phyloP scores from a whole-genome alignment of 257 asterid genomes.

The Solanum chiquidenum region DNA sequence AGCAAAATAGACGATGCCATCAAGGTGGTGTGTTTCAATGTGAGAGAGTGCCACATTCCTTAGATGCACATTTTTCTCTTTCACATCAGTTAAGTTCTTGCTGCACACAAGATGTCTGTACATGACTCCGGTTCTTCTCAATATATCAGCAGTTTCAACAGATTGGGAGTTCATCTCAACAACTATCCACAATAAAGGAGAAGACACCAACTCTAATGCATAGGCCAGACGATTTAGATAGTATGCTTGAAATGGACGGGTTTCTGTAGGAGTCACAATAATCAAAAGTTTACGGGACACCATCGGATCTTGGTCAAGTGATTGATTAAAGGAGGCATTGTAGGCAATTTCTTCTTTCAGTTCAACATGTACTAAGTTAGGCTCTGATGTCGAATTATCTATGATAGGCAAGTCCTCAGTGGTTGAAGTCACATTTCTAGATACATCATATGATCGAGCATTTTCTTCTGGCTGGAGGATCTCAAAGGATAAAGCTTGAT shows the following conservation, averaged over 20 bases:
- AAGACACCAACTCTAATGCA: slow-evolving; percentile 37
- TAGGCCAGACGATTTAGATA: slow-evolving; percentile 49
- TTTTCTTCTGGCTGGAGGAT: slow-evolving; percentile 16
- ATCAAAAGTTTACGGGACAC: slow-evolving; percentile 48
- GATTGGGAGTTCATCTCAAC: slow-evolving; percentile 71
- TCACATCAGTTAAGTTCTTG: slow-evolving; percentile 27
- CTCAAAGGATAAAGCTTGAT: slow-evolving; percentile 33
- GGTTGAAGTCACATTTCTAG: slow-evolving; percentile 12
- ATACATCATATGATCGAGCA: background rate
- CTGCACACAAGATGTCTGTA: slow-evolving; percentile 60
- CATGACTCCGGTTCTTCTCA: slow-evolving; percentile 63
- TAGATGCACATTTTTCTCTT: slow-evolving; percentile 25
- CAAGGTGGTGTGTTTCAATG: slow-evolving; percentile 58
- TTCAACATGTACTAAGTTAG: slow-evolving; percentile 6
- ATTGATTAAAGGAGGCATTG: slow-evolving; percentile 5
- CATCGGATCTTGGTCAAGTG: slow-evolving; percentile 8
- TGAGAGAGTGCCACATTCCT: slow-evolving; percentile 66
- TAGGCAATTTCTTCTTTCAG: slow-evolving; percentile 1
- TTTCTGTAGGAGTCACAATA: slow-evolving; percentile 47
- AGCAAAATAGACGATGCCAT: slow-evolving; percentile 72
- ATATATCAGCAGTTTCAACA: slow-evolving; percentile 41
- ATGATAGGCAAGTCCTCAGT: slow-evolving; percentile 5
- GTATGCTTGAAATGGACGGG: slow-evolving; percentile 40
- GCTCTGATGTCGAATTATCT: slow-evolving; percentile 13
- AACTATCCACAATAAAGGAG: slow-evolving; percentile 68